These are phyloP conservation scores for Halophytophthora batemanensis DNA, from an alignment of 352 stramenopile species.

Conservation along the genomic window DNA sequence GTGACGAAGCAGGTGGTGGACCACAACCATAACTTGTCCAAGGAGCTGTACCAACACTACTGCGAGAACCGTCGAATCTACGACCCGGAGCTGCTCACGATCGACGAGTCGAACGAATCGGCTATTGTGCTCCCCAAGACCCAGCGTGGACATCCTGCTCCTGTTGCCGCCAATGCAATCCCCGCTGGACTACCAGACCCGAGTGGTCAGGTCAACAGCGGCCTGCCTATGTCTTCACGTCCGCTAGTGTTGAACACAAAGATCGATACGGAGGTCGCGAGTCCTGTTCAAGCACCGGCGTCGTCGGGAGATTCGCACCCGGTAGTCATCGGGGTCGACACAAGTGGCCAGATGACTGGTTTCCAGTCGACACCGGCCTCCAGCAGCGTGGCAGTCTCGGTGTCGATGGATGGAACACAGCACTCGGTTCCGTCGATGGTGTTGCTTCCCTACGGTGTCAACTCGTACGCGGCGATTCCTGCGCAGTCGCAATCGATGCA, in stretches of 20 bases:
- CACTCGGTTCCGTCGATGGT: slow-evolving; percentile 30
- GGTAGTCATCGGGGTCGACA: neutral
- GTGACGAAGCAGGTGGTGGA: slow-evolving; percentile 74
- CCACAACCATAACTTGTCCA: slow-evolving; percentile 81
- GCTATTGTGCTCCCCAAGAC: slow-evolving; percentile 24
- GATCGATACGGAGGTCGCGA: slow-evolving; percentile 23
- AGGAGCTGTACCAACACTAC: slow-evolving; percentile 71
- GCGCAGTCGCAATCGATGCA: slow-evolving; percentile 14
- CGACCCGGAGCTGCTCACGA: slow-evolving; percentile 61
- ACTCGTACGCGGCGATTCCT: slow-evolving; percentile 12
- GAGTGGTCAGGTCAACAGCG: slow-evolving; percentile 1
- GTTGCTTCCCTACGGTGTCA: slow-evolving; percentile 26
- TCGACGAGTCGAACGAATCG: slow-evolving; percentile 39
- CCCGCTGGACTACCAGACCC: neutral
- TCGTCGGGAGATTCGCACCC: slow-evolving; percentile 4
- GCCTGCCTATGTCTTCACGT: slow-evolving; percentile 5
- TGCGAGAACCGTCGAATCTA: slow-evolving; percentile 79
- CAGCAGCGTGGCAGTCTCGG: slow-evolving; percentile 8
- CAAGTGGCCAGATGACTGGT: neutral
- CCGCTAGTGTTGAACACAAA: slow-evolving; percentile 14
- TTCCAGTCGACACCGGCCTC: neutral
- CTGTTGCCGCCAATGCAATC: neutral
- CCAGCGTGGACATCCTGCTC: slow-evolving; percentile 1
- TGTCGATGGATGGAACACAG: slow-evolving; percentile 3
- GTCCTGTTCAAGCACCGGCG: slow-evolving; percentile 16